These are phyloP conservation scores for Fonsecaea pedrosoi DNA, from an alignment of 2,329 filamentous ascomycete genomes.

Conservation along the genomic window DNA sequence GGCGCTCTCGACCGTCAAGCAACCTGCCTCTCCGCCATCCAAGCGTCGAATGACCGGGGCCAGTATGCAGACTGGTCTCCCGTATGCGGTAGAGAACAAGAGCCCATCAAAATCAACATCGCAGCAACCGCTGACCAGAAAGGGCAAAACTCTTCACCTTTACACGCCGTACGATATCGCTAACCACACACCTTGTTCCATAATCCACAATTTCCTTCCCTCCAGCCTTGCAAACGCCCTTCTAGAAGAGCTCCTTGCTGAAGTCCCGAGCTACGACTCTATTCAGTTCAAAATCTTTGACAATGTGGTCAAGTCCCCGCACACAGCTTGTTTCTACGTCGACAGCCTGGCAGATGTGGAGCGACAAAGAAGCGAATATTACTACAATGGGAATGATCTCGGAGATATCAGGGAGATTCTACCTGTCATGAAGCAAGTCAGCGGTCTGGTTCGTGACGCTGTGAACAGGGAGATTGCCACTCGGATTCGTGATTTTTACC, in stretches of 20 bases:
- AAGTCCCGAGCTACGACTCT: slow-evolving; percentile 73
- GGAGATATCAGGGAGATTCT: slow-evolving; percentile 78
- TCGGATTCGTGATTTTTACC: slow-evolving; percentile 73
- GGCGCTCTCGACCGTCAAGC: slow-evolving; percentile 54
- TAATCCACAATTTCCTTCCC: slow-evolving; percentile 89
- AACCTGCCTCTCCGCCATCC: slow-evolving; percentile 31
- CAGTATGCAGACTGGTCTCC: slow-evolving; percentile 70
- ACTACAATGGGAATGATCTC: slow-evolving; percentile 81
- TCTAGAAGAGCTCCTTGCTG: slow-evolving; percentile 74
- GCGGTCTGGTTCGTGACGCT: slow-evolving; percentile 70
- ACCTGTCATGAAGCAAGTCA: slow-evolving; percentile 74
- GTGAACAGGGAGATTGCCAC: slow-evolving; percentile 79
- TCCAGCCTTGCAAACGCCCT: slow-evolving; percentile 73
- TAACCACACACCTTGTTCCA: slow-evolving; percentile 83
- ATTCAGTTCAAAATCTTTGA: slow-evolving; percentile 87
- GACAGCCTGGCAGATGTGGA: slow-evolving; percentile 72
- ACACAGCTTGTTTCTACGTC: slow-evolving; percentile 84
- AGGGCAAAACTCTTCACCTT: slow-evolving; percentile 81
- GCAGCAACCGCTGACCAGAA: slow-evolving; percentile 67
- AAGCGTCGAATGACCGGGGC: slow-evolving; percentile 50
- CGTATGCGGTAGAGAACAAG: slow-evolving; percentile 43
- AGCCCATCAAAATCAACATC: slow-evolving; percentile 48
- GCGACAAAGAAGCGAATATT: slow-evolving; percentile 77
- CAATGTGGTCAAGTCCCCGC: slow-evolving; percentile 81
- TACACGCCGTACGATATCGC: slow-evolving; percentile 83